These are phyloP conservation scores for Miscanthus sacchariflorus DNA, from an alignment of 202 grass and related monocot genomes.

Conservation along the genomic window DNA sequence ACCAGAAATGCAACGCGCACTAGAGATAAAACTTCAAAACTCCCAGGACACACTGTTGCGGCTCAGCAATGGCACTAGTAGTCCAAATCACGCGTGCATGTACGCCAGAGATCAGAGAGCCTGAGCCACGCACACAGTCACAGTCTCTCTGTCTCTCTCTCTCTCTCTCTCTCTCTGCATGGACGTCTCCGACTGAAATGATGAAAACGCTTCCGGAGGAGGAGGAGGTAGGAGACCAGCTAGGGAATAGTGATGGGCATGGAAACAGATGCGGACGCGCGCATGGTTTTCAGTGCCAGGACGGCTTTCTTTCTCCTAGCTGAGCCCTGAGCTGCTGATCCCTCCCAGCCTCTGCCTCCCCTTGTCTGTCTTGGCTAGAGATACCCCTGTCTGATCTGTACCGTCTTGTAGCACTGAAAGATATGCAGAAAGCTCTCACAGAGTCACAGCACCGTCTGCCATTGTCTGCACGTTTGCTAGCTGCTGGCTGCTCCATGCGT, in stretches of 20 bases:
- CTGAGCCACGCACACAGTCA: not conserved
- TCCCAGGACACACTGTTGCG: slow-evolving; percentile 32
- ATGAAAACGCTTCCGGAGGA: slow-evolving; percentile 37
- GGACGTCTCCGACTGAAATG: slow-evolving; percentile 26
- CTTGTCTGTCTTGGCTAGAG: slow-evolving; percentile 33
- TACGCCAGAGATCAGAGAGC: not conserved
- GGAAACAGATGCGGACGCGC: slow-evolving; percentile 40
- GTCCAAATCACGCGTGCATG: slow-evolving; percentile 45
- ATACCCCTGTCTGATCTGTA: slow-evolving; percentile 36
- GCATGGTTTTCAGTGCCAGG: slow-evolving; percentile 58
- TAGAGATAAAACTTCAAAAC: slow-evolving; percentile 41
- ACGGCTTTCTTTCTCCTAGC: slow-evolving; percentile 35
- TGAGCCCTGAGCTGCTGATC: not conserved
- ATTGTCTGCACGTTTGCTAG: slow-evolving; percentile 12
- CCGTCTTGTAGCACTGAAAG: slow-evolving; percentile 61
- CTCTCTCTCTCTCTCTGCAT: not conserved
- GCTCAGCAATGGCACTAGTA: slow-evolving; percentile 38
- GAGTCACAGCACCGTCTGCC: not conserved
- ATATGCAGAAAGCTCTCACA: slow-evolving; percentile 48
- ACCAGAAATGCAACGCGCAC: not conserved
- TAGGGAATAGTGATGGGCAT: slow-evolving; percentile 24
- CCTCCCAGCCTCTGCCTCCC: not conserved
- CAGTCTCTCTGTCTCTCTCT: not conserved
- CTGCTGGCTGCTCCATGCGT: slow-evolving; percentile 6
- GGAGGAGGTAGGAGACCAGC: not conserved